phyloP scores from a whole-genome alignment of 1,139 yeast species.

The Yamadazyma buinensis region DNA sequence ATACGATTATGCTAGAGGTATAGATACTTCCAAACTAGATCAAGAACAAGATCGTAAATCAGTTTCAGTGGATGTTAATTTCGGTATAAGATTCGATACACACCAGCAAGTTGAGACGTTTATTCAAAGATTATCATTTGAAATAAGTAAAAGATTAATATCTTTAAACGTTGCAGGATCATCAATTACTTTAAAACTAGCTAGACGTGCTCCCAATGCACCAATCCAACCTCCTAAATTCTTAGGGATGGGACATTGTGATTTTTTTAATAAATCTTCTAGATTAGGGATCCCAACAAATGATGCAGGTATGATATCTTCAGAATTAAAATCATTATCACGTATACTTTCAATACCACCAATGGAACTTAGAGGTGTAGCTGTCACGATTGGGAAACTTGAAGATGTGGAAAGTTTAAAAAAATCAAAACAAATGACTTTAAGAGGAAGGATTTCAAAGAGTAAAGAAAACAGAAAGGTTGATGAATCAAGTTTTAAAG shows the following conservation, averaged over 20 bases:
- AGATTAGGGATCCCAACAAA: conserved; percentile 62
- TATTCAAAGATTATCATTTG: conserved; percentile 53
- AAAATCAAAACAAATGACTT: conserved; percentile 35
- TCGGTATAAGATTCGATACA: conserved; percentile 76
- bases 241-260: conserved; percentile 83
- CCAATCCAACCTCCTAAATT: conserved; percentile 73
- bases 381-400: conserved; percentile 62
- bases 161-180: conserved; percentile 52
- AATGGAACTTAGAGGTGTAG: conserved; percentile 71
- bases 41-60: conserved; percentile 58
- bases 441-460: conserved; percentile 14
- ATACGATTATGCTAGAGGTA: conserved; percentile 58
- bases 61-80: conserved; percentile 84
- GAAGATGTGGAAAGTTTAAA: conserved; percentile 31
- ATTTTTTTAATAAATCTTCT: conserved; percentile 55
- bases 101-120: conserved; percentile 63
- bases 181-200: conserved; percentile 58
- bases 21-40: conserved; percentile 58
- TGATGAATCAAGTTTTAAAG: conserved; percentile 12
- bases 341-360: conserved; percentile 60
- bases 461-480: background rate
- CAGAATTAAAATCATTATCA: conserved; percentile 57
- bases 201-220: conserved; percentile 60
- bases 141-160: conserved; percentile 52
- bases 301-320: conserved; percentile 57